Conservation (phyloP, 2,329 filamentous ascomycete genomes). For the Chaetoscypha palmicola region DNA sequence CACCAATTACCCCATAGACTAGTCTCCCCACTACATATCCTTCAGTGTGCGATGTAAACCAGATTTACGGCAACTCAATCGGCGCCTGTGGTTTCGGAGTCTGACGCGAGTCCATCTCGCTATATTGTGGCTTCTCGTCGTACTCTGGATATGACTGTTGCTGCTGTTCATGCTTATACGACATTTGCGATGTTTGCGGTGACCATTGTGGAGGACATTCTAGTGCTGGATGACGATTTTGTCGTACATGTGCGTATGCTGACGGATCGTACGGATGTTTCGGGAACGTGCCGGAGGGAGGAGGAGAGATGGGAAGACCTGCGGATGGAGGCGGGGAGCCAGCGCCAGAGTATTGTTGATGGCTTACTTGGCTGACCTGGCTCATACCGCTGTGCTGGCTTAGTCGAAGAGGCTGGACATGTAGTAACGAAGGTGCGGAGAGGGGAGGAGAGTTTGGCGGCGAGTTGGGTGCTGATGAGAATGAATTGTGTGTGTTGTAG, state of each 20-base stretch:
- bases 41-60: too few relatives aligned
- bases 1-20: too few relatives aligned
- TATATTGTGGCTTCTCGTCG: slow-evolving; percentile 11
- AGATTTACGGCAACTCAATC: background rate
- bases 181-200: slow-evolving; percentile 8
- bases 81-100: background rate
- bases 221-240: background rate
- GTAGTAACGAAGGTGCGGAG: background rate
- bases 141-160: slow-evolving; percentile 3
- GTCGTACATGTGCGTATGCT: background rate
- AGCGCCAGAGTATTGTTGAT: background rate
- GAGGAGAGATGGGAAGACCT: slow-evolving; percentile 1
- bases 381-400: background rate
- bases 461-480: slow-evolving; percentile 2
- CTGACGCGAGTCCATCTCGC: slow-evolving; percentile 10
- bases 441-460: slow-evolving; percentile 7
- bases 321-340: slow-evolving; percentile 1
- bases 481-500: slow-evolving; percentile 4
- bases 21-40: too few relatives aligned
- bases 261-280: slow-evolving; percentile 5
- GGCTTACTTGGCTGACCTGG: slow-evolving; percentile 3
- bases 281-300: slow-evolving; percentile 4
- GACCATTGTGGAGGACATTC: slow-evolving; percentile 8
- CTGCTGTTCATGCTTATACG: slow-evolving; percentile 1
- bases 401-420: background rate